phyloP scores from a whole-genome alignment of 2,329 filamentous ascomycete species.

The Elsinoe perseae region DNA sequence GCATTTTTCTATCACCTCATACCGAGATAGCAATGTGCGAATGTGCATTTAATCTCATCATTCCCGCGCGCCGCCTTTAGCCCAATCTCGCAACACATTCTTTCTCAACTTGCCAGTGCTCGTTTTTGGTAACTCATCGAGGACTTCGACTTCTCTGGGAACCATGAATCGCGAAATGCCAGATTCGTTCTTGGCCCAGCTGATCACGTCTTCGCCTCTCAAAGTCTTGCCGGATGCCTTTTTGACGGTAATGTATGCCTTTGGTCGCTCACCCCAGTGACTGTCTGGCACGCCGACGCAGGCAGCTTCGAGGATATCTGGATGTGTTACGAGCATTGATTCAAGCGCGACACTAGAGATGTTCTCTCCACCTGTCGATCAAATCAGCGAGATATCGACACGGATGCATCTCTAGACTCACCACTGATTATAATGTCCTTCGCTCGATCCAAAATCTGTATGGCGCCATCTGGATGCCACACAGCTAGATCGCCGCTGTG shows the following conservation, averaged over 20 bases:
- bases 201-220: conserved; percentile 62
- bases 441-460: conserved; percentile 85
- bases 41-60: conserved; percentile 11
- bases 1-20: conserved; percentile 14
- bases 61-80: conserved; percentile 46
- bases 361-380: conserved; percentile 72
- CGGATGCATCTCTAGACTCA: conserved; percentile 35
- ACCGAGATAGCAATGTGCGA: conserved; percentile 8
- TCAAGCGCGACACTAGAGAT: conserved; percentile 92
- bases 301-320: conserved; percentile 81
- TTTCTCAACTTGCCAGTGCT: conserved; percentile 96
- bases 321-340: conserved; percentile 79
- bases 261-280: conserved; percentile 94
- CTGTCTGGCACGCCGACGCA: conserved; percentile 81
- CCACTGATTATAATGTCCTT: conserved; percentile 98
- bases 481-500: conserved; percentile 92
- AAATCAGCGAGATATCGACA: conserved; percentile 15
- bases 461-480: conserved; percentile 81
- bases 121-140: conserved; percentile 89
- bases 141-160: conserved; percentile 59
- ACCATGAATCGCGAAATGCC: conserved; percentile 88
- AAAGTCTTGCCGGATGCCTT: conserved; percentile 47
- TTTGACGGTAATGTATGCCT: conserved; percentile 82
- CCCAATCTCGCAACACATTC: conserved; percentile 85
- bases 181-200: conserved; percentile 76